phyloP scores from a whole-genome alignment of 2,329 filamentous ascomycete genomes.

The Neopestalotiopsis sp. region DNA sequence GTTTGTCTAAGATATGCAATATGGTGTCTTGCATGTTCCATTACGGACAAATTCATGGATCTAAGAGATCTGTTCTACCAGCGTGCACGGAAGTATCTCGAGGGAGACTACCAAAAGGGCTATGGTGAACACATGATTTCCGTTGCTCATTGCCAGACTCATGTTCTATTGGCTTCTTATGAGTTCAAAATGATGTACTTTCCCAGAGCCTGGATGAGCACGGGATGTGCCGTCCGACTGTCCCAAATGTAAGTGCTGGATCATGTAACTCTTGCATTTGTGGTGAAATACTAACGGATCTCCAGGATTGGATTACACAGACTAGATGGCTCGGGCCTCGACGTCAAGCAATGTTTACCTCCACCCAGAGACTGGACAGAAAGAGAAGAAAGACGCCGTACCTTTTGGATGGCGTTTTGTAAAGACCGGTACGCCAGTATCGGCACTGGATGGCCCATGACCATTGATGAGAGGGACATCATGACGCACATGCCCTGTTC shows the following conservation, averaged over 20 bases:
- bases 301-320: constrained; percentile 90
- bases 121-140: constrained; percentile 90
- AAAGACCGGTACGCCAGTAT: constrained; percentile 93
- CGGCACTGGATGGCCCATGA: constrained; percentile 97
- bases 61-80: constrained; percentile 90
- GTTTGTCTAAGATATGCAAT: constrained; percentile 91
- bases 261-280: background rate
- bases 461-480: constrained; percentile 89
- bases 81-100: constrained; percentile 86
- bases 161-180: constrained; percentile 79
- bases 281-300: constrained; percentile 57
- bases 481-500: constrained; percentile 82
- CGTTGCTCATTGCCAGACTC: constrained; percentile 84
- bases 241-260: constrained; percentile 72
- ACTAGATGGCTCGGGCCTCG: constrained; percentile 79
- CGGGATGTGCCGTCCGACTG: constrained; percentile 80
- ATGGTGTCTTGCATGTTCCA: constrained; percentile 91
- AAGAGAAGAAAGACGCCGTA: constrained; percentile 85
- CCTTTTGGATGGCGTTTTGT: constrained; percentile 94
- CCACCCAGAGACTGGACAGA: constrained; percentile 94
- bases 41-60: constrained; percentile 79
- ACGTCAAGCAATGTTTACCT: constrained; percentile 91
- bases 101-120: constrained; percentile 88
- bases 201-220: constrained; percentile 92
- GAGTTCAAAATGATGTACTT: constrained; percentile 99